phyloP scores from a whole-genome alignment of 139 green algal genomes.

The Astrephomene gubernaculifera region DNA sequence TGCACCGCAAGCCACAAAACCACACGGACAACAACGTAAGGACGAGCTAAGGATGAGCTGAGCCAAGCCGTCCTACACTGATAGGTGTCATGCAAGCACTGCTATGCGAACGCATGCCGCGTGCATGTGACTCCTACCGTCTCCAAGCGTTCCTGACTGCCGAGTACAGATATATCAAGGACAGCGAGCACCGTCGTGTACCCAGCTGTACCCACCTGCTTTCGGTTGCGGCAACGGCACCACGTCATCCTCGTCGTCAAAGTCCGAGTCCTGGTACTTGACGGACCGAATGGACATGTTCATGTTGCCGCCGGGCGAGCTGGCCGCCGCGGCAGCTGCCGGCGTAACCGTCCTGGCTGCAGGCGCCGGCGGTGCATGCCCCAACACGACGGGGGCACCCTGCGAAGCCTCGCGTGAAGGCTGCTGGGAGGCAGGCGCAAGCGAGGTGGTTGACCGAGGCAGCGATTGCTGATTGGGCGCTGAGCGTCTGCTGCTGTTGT shows the following conservation, averaged over 20 bases:
- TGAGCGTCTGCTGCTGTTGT: not conserved
- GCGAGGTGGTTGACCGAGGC: not conserved
- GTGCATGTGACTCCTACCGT: too few relatives aligned
- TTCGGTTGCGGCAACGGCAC: constrained; percentile 25
- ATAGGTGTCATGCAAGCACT: too few relatives aligned
- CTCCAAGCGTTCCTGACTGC: too few relatives aligned
- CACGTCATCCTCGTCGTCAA: constrained; percentile 38
- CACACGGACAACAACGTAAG: too few relatives aligned
- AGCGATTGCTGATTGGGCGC: not conserved
- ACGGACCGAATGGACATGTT: constrained; percentile 50
- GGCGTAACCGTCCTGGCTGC: not conserved
- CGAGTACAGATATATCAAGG: too few relatives aligned
- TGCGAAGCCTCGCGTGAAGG: not conserved
- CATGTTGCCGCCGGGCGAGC: constrained; percentile 28
- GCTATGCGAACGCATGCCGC: too few relatives aligned
- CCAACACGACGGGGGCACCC: not conserved
- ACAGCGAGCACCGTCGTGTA: too few relatives aligned
- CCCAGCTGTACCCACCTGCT: too few relatives aligned
- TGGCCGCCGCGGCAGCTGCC: not conserved
- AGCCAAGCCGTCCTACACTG: too few relatives aligned
- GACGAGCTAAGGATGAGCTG: too few relatives aligned
- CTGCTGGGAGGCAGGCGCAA: not conserved
- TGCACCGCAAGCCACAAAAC: too few relatives aligned
- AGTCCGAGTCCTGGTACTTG: constrained; percentile 37
- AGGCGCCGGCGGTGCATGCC: not conserved